A percentile compares a stretch with the other conserved stretches of the same genome.
Evolutionary conservation across 2,329 filamentous ascomycete species (phyloP).

Genomic region (Proliferodiscus dingleyae): DNA sequence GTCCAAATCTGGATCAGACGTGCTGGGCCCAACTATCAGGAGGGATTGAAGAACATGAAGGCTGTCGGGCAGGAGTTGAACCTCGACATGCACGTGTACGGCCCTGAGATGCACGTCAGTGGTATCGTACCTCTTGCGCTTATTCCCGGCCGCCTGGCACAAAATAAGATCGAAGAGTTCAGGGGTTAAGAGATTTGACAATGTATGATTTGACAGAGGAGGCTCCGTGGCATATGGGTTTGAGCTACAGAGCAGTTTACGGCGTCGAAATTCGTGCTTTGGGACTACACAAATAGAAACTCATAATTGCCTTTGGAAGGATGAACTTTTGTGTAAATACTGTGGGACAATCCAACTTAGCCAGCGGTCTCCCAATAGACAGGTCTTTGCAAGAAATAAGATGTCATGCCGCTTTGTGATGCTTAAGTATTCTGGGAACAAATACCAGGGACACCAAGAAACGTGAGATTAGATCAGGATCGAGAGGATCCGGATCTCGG

Average conservation of each 20-base stretch:
- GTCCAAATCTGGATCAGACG: constrained; percentile 93
- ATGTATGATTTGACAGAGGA: constrained; percentile 18
- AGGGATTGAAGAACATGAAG: constrained; percentile 99
- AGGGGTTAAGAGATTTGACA: constrained; percentile 22
- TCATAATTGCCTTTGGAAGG: constrained; percentile 22
- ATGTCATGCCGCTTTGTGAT: too few species aligned
- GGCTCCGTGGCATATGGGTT: constrained; percentile 17
- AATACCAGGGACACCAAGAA: too few species aligned
- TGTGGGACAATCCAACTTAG: neutral
- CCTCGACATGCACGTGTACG: constrained; percentile 88
- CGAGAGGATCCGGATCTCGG: neutral
- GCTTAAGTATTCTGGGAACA: too few species aligned
- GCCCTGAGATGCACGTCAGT: constrained; percentile 80
- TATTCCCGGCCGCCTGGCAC: constrained; percentile 58
- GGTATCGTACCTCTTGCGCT: constrained; percentile 95
- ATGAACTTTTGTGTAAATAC: constrained; percentile 4
- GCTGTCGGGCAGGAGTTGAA: constrained; percentile 88
- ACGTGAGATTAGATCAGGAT: neutral
- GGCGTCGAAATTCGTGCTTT: constrained; percentile 25
- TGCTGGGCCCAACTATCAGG: constrained; percentile 97
- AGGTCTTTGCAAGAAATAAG: neutral
- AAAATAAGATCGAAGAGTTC: constrained; percentile 58
- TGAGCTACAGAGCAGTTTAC: constrained; percentile 17
- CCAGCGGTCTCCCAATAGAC: neutral
- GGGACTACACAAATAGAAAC: constrained; percentile 28